Conservation (phyloP, 2,329 filamentous ascomycete species). For the Salinomyces thailandicus region DNA sequence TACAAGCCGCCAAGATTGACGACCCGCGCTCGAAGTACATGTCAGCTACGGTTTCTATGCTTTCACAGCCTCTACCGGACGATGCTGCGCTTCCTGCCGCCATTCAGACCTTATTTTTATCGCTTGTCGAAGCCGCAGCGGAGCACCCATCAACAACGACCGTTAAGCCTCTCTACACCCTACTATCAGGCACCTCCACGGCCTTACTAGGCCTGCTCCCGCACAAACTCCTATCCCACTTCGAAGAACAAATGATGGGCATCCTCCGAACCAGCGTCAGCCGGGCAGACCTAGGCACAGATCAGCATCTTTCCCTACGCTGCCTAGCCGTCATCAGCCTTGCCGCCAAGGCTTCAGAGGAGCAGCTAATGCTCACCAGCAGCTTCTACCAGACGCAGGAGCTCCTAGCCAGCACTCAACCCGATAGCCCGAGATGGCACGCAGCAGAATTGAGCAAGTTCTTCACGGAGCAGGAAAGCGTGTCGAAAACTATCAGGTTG, state of each 20-base stretch:
- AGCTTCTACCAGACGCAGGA: conserved; percentile 22
- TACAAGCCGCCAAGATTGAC: conserved; percentile 17
- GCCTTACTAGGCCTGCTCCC: conserved; percentile 22
- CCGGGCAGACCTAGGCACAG: conserved; percentile 7
- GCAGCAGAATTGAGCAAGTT: conserved; percentile 24
- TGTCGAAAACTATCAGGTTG: conserved; percentile 25
- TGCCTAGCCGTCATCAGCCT: conserved; percentile 29
- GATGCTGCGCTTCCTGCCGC: conserved; percentile 22
- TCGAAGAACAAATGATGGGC: conserved; percentile 24
- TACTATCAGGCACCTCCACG: conserved; percentile 24
- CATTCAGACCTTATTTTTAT: conserved; percentile 24
- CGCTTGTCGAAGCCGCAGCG: conserved; percentile 22
- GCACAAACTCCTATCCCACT: conserved; percentile 14
- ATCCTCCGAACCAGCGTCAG: conserved; percentile 20
- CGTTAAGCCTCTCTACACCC: conserved; percentile 23
- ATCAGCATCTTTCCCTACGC: conserved; percentile 25
- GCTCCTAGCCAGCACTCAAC: conserved; percentile 21
- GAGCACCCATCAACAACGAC: conserved; percentile 15
- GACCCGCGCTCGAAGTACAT: conserved; percentile 13
- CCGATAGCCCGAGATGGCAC: conserved; percentile 16
- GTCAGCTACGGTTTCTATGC: conserved; percentile 18
- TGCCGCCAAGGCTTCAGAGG: conserved; percentile 15
- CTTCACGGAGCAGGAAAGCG: conserved; percentile 23
- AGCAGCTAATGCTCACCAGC: conserved; percentile 11
- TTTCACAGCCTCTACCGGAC: conserved; percentile 21